Evolutionary conservation across 306 rosid species (phyloP).

Genomic region (Lablab purpureus): DNA sequence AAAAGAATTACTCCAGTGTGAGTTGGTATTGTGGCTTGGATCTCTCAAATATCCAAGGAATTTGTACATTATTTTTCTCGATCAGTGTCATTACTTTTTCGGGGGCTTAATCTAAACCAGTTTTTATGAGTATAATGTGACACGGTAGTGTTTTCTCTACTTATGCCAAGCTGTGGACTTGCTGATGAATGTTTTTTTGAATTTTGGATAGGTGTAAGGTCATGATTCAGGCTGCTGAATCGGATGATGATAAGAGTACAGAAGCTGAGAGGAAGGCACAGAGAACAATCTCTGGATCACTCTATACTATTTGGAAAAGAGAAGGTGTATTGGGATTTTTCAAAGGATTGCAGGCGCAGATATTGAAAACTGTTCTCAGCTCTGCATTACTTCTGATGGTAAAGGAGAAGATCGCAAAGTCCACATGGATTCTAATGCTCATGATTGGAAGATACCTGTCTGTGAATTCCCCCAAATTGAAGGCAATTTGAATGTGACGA

Average conservation of each 20-base stretch:
- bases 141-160: slow-evolving; percentile 18
- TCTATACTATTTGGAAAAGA: slow-evolving; percentile 73
- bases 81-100: neutral
- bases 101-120: neutral
- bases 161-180: slow-evolving; percentile 28
- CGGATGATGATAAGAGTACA: slow-evolving; percentile 54
- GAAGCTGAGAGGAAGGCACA: slow-evolving; percentile 59
- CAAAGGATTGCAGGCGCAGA: slow-evolving; percentile 93
- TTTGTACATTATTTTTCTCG: too few species aligned
- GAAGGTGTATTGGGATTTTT: slow-evolving; percentile 89
- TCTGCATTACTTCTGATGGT: slow-evolving; percentile 91
- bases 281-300: slow-evolving; percentile 76
- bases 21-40: neutral
- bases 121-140: neutral
- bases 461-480: slow-evolving; percentile 60
- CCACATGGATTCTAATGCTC: slow-evolving; percentile 76
- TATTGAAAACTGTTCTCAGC: slow-evolving; percentile 91
- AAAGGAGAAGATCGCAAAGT: slow-evolving; percentile 88
- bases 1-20: neutral
- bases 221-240: slow-evolving; percentile 88
- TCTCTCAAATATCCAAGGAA: too few species aligned
- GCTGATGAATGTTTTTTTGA: slow-evolving; percentile 38
- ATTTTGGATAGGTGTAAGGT: slow-evolving; percentile 78
- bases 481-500: slow-evolving; percentile 52
- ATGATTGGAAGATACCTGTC: slow-evolving; percentile 67